These are phyloP conservation scores for Botrytis medusae DNA, from an alignment of 2,329 filamentous ascomycete genomes.

Conservation along the genomic window DNA sequence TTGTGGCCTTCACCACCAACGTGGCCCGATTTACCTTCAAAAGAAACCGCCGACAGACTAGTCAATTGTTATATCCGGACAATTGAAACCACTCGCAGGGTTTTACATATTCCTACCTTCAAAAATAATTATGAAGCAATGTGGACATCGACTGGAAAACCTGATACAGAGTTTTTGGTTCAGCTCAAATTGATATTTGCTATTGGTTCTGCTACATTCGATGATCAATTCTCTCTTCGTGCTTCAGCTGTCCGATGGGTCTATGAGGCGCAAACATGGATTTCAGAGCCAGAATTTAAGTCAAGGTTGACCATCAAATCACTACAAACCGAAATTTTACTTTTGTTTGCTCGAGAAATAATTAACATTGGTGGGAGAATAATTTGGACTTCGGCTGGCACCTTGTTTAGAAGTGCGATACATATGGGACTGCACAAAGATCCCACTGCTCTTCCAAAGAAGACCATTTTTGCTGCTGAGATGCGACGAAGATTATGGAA, in stretches of 20 bases:
- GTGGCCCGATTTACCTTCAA: constrained; percentile 47
- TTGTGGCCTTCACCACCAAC: constrained; percentile 48
- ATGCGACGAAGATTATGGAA: constrained; percentile 54
- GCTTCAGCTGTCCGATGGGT: constrained; percentile 55
- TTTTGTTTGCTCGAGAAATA: constrained; percentile 46
- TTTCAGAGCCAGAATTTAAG: constrained; percentile 55
- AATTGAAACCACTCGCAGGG: constrained; percentile 49
- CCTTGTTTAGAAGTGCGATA: constrained; percentile 48
- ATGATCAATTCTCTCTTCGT: constrained; percentile 52
- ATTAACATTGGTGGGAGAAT: constrained; percentile 47
- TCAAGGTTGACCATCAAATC: constrained; percentile 49
- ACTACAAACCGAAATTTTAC: constrained; percentile 50
- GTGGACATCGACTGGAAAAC: constrained; percentile 43
- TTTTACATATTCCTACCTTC: constrained; percentile 54
- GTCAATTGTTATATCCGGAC: constrained; percentile 51
- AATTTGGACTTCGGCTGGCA: constrained; percentile 49
- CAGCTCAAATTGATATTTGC: constrained; percentile 59
- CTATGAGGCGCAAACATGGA: constrained; percentile 56
- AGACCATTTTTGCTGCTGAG: constrained; percentile 43
- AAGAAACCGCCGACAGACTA: constrained; percentile 47
- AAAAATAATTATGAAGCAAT: constrained; percentile 49
- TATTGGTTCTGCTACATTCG: constrained; percentile 53
- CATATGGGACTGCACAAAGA: constrained; percentile 54
- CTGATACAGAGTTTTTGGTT: constrained; percentile 50
- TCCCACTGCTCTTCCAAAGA: constrained; percentile 43